Evolutionary conservation across 306 rosid genomes (phyloP).

Genomic region (Castanopsis chinensis): DNA sequence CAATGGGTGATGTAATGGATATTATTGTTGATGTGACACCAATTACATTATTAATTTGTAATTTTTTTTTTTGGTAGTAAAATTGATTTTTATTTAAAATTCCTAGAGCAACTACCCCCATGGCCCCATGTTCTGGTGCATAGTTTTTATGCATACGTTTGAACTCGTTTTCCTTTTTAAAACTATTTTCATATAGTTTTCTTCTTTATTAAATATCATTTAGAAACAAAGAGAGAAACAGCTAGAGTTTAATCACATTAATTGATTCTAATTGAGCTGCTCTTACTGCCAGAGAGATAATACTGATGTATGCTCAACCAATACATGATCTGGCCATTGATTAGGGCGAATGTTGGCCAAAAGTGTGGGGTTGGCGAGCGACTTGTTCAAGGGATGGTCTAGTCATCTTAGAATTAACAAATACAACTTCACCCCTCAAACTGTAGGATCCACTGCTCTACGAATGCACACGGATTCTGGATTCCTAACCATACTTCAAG

Average conservation of each 20-base stretch:
- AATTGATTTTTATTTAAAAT: too few relatives aligned
- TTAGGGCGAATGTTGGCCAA: conserved; percentile 42
- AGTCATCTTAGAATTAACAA: conserved; percentile 59
- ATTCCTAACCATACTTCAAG: conserved; percentile 59
- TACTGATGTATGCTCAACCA: conserved; percentile 36
- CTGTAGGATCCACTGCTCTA: conserved; percentile 44
- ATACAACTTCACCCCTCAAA: conserved; percentile 48
- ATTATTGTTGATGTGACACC: too few relatives aligned
- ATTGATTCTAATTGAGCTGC: not conserved
- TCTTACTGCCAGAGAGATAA: conserved; percentile 11
- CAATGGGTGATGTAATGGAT: too few relatives aligned
- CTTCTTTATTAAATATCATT: too few relatives aligned
- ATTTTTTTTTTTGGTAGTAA: not conserved
- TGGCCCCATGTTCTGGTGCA: too few relatives aligned
- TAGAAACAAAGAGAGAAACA: too few relatives aligned
- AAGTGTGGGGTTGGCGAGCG: conserved; percentile 34
- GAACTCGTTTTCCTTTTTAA: not conserved
- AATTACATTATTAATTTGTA: too few relatives aligned
- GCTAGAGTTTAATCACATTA: too few relatives aligned
- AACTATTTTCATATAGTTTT: not conserved
- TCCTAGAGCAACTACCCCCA: too few relatives aligned
- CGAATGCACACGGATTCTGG: conserved; percentile 56
- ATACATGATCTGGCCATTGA: conserved; percentile 35
- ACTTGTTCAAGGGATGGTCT: conserved; percentile 41
- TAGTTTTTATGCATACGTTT: too few relatives aligned